Base-by-base conservation (phyloP, 345 rosid genomes). In the Eucalyptus virginea region DNA sequence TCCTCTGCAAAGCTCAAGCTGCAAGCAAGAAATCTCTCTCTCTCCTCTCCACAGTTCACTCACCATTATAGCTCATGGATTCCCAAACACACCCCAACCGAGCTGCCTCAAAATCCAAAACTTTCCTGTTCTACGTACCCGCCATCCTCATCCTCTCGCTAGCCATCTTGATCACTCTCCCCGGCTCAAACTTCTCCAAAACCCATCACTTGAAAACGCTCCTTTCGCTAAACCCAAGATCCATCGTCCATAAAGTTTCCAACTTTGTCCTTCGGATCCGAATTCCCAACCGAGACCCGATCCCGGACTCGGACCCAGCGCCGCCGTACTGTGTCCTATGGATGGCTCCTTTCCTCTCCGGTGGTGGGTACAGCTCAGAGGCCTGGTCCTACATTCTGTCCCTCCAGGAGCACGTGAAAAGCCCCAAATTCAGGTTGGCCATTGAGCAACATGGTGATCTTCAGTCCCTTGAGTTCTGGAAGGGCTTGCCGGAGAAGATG, bases 301-400 rank as follows among this genome's bases (percentile, higher is more conserved):
- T 67, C 42, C 62, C 48, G 85, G 52, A 44, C 50, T 87, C 92
- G 54, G 28, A n/a, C 15, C 32, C 88, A 18, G 88, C 93, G 5
- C 88, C 96, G 9, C 90, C 90, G 12, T 81, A 51, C n/a, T 96
- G 99, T 92, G 95, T 97, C 72, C 91, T 96, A 87, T 97, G 99
- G 97, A 96, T 96, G 98, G 98, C 97, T 62, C 98, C 99, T 5
- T 96, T 97, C 87, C 97, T 97, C 88, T 96, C 99, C 7, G 96
- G 98, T 80, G 99, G 99, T 89, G 98, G 99, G 88, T 97, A 97
- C 92, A 94, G 97, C 93, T 97, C 98, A 67, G 99, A 97, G 89
- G 95, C 99, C 49, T 96, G 97, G 97, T 96, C 98, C 56, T 96
- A 96, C 90, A 90, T 96, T 87, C 88, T 93, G 91, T 94, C 97